Conservation (phyloP, 805 yeast genomes). For the Lachancea dasiensis region DNA sequence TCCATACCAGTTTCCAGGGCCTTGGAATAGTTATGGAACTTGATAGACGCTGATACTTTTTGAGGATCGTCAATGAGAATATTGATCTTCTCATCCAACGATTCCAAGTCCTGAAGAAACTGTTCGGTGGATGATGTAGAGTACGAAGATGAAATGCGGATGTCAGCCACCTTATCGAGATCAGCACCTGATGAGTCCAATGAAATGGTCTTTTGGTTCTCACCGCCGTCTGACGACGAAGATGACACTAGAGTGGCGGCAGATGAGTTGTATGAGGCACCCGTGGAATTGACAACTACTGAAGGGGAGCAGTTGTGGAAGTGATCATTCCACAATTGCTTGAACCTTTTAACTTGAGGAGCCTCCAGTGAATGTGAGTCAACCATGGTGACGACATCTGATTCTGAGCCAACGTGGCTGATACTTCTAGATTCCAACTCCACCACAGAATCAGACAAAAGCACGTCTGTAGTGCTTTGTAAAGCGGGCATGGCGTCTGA, state of each 20-base stretch:
- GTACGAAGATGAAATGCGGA: no score
- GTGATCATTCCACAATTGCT: conserved; percentile 8
- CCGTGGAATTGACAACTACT: background rate
- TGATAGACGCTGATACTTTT: conserved; percentile 18
- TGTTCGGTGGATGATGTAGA: no score
- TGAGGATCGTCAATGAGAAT: conserved; percentile 11
- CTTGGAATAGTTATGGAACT: conserved; percentile 41
- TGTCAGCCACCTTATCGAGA: no score
- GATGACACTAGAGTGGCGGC: conserved; percentile 9
- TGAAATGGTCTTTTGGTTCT: no score
- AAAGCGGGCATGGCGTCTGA: background rate
- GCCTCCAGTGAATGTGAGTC: conserved; percentile 1
- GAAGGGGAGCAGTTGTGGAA: conserved; percentile 3
- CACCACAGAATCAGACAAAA: background rate
- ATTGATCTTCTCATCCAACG: conserved; percentile 7
- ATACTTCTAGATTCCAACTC: background rate
- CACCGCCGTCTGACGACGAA: conserved; percentile 6
- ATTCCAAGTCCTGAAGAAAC: conserved; percentile 9
- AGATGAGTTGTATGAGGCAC: conserved; percentile 5
- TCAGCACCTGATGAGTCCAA: no score
- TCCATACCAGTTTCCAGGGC: conserved; percentile 40
- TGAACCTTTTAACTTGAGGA: conserved; percentile 4
- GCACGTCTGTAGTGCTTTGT: background rate
- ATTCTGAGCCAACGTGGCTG: conserved; percentile 4
- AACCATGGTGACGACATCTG: conserved; percentile 8